Evolutionary conservation across 768 basidiomycete genomes (phyloP).

Genomic region (Neoboletus subvelutipes): DNA sequence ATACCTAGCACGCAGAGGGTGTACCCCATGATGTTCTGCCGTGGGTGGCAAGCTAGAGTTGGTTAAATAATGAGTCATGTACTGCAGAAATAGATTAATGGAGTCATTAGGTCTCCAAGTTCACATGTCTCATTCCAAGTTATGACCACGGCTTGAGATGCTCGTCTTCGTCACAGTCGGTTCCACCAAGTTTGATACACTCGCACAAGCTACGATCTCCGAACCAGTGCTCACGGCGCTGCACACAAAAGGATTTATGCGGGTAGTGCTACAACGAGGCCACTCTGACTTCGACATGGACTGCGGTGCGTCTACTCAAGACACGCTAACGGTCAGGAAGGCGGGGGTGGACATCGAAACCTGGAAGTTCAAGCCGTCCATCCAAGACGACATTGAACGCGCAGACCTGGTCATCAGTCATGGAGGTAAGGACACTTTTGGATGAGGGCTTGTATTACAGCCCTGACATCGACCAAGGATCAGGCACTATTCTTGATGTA

Average conservation of each 20-base stretch:
- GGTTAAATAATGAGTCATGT: background rate
- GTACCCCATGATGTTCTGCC: slow-evolving; percentile 67
- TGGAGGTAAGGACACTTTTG: slow-evolving; percentile 61
- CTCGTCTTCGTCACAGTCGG: slow-evolving; percentile 81
- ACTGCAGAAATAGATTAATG: background rate
- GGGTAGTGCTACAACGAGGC: slow-evolving; percentile 77
- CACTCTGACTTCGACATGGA: slow-evolving; percentile 49
- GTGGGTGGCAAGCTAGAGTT: background rate
- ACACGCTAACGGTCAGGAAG: slow-evolving; percentile 20
- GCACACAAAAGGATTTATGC: slow-evolving; percentile 51
- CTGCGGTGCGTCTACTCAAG: slow-evolving; percentile 14
- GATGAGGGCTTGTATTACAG: background rate
- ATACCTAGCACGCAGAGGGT: slow-evolving; percentile 85
- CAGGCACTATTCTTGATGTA: slow-evolving; percentile 91
- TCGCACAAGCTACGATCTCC: slow-evolving; percentile 62
- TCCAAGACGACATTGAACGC: slow-evolving; percentile 59
- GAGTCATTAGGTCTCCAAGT: slow-evolving; percentile 6
- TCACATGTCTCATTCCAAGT: background rate
- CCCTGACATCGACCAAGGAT: slow-evolving; percentile 50
- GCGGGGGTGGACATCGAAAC: slow-evolving; percentile 56
- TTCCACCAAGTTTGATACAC: slow-evolving; percentile 80
- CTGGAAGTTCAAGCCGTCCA: slow-evolving; percentile 73
- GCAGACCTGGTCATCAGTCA: slow-evolving; percentile 89
- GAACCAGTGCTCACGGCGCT: slow-evolving; percentile 57
- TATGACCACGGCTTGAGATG: slow-evolving; percentile 14